phyloP scores from a whole-genome alignment of 2,329 filamentous ascomycete species.

The Acrocalymma vagum region DNA sequence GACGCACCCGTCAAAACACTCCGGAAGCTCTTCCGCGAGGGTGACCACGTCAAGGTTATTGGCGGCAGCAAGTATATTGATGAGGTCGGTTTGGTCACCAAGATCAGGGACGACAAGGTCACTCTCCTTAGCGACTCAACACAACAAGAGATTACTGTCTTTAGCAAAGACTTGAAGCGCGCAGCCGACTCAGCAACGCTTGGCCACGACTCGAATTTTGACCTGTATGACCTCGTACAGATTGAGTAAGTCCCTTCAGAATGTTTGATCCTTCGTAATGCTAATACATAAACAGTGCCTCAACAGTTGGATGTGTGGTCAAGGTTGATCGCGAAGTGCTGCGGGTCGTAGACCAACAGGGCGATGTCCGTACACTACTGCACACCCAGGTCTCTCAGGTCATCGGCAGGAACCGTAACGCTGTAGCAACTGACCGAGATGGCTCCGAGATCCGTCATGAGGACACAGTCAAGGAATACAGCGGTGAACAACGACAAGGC shows the following conservation, averaged over 20 bases:
- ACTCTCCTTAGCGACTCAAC: slow-evolving; percentile 93
- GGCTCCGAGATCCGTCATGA: slow-evolving; percentile 92
- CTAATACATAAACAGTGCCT: slow-evolving; percentile 60
- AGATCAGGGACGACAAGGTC: slow-evolving; percentile 89
- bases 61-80: slow-evolving; percentile 93
- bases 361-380: slow-evolving; percentile 80
- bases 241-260: slow-evolving; percentile 70
- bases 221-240: slow-evolving; percentile 92
- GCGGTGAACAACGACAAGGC: slow-evolving; percentile 84
- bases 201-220: slow-evolving; percentile 85
- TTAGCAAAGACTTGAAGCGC: slow-evolving; percentile 94
- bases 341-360: slow-evolving; percentile 89
- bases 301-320: slow-evolving; percentile 91
- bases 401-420: slow-evolving; percentile 80
- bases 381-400: slow-evolving; percentile 93
- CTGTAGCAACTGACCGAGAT: slow-evolving; percentile 90
- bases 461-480: slow-evolving; percentile 90
- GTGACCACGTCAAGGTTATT: slow-evolving; percentile 98
- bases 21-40: slow-evolving; percentile 89
- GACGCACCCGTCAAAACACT: slow-evolving; percentile 93
- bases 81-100: slow-evolving; percentile 96
- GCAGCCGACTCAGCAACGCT: slow-evolving; percentile 91
- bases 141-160: slow-evolving; percentile 94
- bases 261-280: slow-evolving; percentile 1
- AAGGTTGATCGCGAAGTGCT: slow-evolving; percentile 95